phyloP scores from a whole-genome alignment of 768 basidiomycete genomes.

The Boletus reticuloceps region DNA sequence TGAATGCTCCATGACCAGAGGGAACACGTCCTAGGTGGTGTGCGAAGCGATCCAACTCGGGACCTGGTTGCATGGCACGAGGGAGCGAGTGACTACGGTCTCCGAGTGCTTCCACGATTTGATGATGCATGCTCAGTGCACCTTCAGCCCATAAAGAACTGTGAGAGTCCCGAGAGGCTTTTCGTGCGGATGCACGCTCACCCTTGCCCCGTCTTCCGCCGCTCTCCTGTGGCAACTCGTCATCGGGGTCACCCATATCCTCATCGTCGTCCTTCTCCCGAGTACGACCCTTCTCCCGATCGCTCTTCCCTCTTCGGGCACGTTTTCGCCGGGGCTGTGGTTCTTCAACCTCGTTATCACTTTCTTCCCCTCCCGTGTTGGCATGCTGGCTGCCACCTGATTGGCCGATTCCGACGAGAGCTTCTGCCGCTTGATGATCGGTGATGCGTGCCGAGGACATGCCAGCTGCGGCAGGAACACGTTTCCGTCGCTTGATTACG shows the following conservation, averaged over 20 bases:
- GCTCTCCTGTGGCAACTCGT: constrained; percentile 31
- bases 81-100: constrained; percentile 34
- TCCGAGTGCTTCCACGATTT: constrained; percentile 34
- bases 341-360: constrained; percentile 41
- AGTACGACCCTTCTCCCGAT: constrained; percentile 36
- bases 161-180: constrained; percentile 36
- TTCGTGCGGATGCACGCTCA: constrained; percentile 36
- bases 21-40: constrained; percentile 35
- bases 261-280: constrained; percentile 45
- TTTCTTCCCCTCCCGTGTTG: constrained; percentile 38
- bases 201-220: constrained; percentile 36
- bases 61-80: constrained; percentile 29
- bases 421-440: constrained; percentile 88
- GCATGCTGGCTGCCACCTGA: constrained; percentile 34
- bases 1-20: constrained; percentile 35
- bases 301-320: constrained; percentile 39
- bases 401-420: constrained; percentile 80
- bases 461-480: constrained; percentile 82
- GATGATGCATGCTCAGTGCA: constrained; percentile 33
- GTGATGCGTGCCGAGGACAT: constrained; percentile 53
- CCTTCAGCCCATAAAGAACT: constrained; percentile 34
- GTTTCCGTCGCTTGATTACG: constrained; percentile 96
- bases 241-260: constrained; percentile 45
- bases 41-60: constrained; percentile 32
- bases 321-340: constrained; percentile 60